These are phyloP conservation scores for Protea cynaroides DNA, from an alignment of 164 flowering plant species.

Conservation along the genomic window DNA sequence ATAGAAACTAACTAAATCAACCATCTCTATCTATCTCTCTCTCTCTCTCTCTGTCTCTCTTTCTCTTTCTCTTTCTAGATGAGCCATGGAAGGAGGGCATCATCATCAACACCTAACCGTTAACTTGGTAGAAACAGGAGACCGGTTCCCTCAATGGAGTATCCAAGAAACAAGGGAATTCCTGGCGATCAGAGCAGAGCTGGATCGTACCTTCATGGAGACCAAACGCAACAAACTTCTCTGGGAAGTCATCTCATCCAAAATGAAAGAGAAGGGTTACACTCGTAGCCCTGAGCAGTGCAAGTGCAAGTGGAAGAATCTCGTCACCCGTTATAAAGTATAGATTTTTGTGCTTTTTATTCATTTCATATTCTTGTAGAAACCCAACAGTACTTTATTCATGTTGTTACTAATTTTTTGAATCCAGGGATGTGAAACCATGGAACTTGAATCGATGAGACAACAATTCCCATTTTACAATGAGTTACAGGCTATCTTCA, in stretches of 20 bases:
- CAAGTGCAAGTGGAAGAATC: slow-evolving; percentile 97
- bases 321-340: slow-evolving; percentile 84
- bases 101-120: slow-evolving; percentile 12
- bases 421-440: slow-evolving; percentile 71
- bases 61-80: not conserved
- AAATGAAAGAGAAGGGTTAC: slow-evolving; percentile 76
- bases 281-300: slow-evolving; percentile 89
- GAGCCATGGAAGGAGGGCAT: not conserved
- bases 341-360: not conserved
- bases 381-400: too few relatives aligned
- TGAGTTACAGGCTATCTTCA: slow-evolving; percentile 69
- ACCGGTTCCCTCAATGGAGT: slow-evolving; percentile 90
- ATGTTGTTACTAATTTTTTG: too few relatives aligned
- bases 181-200: slow-evolving; percentile 57
- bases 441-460: slow-evolving; percentile 60
- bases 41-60: too few relatives aligned
- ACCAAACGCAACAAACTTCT: slow-evolving; percentile 77
- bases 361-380: not conserved
- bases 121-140: slow-evolving; percentile 25
- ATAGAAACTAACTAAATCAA: too few relatives aligned
- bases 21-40: too few relatives aligned
- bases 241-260: slow-evolving; percentile 70
- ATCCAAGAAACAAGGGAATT: slow-evolving; percentile 76
- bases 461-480: slow-evolving; percentile 82
- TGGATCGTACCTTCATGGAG: slow-evolving; percentile 86